Evolutionary conservation across 2,329 filamentous ascomycete genomes (phyloP), one percentile per base, ranked within the genome.

Genomic region (Endoconidiophora laricicola): DNA sequence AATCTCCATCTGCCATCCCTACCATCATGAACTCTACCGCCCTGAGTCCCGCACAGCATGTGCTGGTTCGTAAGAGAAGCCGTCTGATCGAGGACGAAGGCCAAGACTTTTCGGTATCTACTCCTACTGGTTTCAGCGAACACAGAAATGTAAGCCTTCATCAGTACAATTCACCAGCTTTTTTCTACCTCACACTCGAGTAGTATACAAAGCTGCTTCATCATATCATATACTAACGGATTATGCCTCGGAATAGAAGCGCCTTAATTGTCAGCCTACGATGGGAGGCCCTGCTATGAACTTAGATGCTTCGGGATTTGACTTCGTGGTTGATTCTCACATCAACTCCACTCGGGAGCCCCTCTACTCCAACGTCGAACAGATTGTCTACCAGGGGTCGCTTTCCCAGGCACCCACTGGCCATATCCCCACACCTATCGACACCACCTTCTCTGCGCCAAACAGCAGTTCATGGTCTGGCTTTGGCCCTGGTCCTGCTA

Each of bases 371-470:
- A 48, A 56, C 57, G 24, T 53, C 54, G 49, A 58, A 57, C 44
- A 55, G 56, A 16, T 44, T 22, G 26, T 37, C 12, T 44, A 46
- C 18, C 51, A 50, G 16, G 42, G 18, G 4, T 20, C 26, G 6
- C 40, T 33, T 29, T 33, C 39, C 42, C 43, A 52, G 16, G 23
- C 63, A 5, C 26, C 38, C 43, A 64, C 64, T 18, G 66, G 68
- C 52, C 72, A 74, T 44, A 70, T 78, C 61, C 74, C 74, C 2
- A 78, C 75, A 2, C 74, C 74, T 2, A 76, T 78, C n/a, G 70
- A 77, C 55, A 70, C 71, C 53, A 73, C 63, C 46, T 78, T 78
- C 57, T 70, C 72, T 1, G 67, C 69, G 2, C 73, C 78, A 57
- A 65, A 75, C 22, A 67, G 71, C 50, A 26, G 26, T 6, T 43